A percentile compares a stretch with the other conserved stretches of the same genome.
These are phyloP conservation scores for Rhodotorula taiwanensis DNA, from an alignment of 768 basidiomycete species.

Conservation along the genomic window DNA sequence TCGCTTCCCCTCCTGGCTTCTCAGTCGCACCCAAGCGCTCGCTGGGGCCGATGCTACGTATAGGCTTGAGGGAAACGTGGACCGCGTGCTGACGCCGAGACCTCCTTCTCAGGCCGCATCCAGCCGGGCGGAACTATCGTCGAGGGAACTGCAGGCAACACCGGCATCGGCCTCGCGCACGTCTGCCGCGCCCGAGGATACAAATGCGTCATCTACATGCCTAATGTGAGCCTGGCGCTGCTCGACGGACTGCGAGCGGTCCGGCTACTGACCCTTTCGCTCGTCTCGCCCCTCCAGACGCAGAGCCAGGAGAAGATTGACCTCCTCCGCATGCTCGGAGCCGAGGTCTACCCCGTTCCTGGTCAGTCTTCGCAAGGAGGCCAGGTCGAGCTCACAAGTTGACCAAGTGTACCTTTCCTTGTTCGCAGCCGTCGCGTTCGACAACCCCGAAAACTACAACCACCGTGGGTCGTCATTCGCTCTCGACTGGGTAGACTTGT, in stretches of 20 bases:
- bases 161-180: conserved; percentile 57
- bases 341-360: conserved; percentile 91
- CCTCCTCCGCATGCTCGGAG: conserved; percentile 90
- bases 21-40: too few relatives aligned
- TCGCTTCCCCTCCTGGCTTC: background rate
- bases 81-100: too few relatives aligned
- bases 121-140: conserved; percentile 93
- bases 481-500: background rate
- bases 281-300: conserved; percentile 22
- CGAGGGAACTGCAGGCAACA: conserved; percentile 97
- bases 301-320: conserved; percentile 99
- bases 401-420: too few relatives aligned
- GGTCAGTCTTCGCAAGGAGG: conserved; percentile 45
- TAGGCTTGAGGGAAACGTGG: too few relatives aligned
- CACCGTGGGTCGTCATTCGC: conserved; percentile 52
- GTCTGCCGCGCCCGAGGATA: conserved; percentile 90
- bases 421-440: conserved; percentile 71
- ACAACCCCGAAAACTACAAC: conserved; percentile 93
- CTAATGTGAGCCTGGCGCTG: conserved; percentile 87
- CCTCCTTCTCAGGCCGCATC: conserved; percentile 60
- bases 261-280: too few relatives aligned
- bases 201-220: conserved; percentile 99
- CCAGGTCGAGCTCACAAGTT: background rate
- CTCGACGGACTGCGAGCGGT: background rate
- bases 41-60: too few relatives aligned